phyloP scores from a whole-genome alignment of 768 basidiomycete species.

The Rubroboletus satanas region DNA sequence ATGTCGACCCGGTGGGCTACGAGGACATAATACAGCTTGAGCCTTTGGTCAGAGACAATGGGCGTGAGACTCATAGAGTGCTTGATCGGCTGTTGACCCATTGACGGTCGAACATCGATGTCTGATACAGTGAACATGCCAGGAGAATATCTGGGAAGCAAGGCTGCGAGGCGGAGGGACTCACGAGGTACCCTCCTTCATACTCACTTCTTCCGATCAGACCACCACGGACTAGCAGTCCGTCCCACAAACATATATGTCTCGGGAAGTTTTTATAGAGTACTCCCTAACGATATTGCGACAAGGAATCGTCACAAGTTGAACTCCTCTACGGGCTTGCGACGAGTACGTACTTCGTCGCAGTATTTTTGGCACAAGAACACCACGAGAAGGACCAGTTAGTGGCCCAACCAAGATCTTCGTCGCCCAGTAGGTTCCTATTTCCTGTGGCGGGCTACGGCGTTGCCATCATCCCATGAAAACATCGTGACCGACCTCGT shows the following conservation, averaged over 20 bases:
- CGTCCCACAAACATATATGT: neutral
- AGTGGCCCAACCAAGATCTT: constrained; percentile 5
- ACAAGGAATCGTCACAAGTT: neutral
- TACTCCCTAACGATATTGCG: neutral
- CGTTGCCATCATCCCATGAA: neutral
- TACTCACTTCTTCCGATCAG: neutral
- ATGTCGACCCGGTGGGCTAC: neutral
- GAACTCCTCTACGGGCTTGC: neutral
- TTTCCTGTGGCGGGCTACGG: neutral
- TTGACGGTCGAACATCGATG: neutral
- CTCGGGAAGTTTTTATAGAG: neutral
- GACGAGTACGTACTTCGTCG: neutral
- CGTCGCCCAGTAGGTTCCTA: constrained; percentile 10
- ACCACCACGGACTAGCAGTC: neutral
- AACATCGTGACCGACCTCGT: constrained; percentile 8
- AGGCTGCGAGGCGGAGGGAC: neutral
- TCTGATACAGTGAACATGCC: too few species aligned
- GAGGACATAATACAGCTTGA: too few species aligned
- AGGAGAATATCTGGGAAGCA: neutral
- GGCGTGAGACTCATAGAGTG: neutral
- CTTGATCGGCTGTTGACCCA: neutral
- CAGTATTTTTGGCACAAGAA: constrained; percentile 8
- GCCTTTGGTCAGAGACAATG: neutral
- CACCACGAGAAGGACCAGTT: constrained; percentile 6
- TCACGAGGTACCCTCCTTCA: neutral